phyloP scores from a whole-genome alignment of 768 basidiomycete genomes.

The Termitomyces sp. region DNA sequence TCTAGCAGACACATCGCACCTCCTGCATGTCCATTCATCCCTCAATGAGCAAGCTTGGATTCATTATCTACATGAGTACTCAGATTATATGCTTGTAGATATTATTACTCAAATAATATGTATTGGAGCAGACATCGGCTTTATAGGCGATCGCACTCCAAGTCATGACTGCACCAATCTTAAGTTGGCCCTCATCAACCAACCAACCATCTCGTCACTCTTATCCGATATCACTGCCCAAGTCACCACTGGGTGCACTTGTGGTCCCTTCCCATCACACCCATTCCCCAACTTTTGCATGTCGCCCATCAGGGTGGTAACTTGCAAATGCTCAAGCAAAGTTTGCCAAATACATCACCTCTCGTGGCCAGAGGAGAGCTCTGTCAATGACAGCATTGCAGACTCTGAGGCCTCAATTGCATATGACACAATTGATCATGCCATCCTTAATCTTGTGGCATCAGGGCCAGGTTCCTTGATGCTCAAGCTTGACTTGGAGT shows the following conservation, averaged over 20 bases:
- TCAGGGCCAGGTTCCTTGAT: constrained; percentile 25
- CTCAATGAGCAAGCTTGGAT: constrained; percentile 16
- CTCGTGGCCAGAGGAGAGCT: constrained; percentile 2
- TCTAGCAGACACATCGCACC: not conserved
- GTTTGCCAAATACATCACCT: constrained; percentile 24
- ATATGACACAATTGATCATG: constrained; percentile 25
- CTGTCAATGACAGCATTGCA: constrained; percentile 19
- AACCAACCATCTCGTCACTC: constrained; percentile 5
- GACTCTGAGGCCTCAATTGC: constrained; percentile 22
- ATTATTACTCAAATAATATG: constrained; percentile 23
- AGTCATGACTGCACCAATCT: constrained; percentile 19
- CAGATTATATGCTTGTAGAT: constrained; percentile 21
- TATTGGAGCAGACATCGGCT: constrained; percentile 24
- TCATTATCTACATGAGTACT: constrained; percentile 22
- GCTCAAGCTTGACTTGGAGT: constrained; percentile 31
- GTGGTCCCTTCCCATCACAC: constrained; percentile 18
- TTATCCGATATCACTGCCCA: not conserved
- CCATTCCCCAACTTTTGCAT: constrained; percentile 16
- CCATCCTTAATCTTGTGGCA: constrained; percentile 16
- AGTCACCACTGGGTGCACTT: not conserved
- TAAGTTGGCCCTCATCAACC: constrained; percentile 18
- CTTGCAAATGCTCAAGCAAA: constrained; percentile 20
- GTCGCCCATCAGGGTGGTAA: constrained; percentile 23
- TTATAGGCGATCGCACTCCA: constrained; percentile 9
- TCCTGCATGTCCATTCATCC: constrained; percentile 11